phyloP scores from a whole-genome alignment of 148 eudicot species.

The Bassia scoparia region DNA sequence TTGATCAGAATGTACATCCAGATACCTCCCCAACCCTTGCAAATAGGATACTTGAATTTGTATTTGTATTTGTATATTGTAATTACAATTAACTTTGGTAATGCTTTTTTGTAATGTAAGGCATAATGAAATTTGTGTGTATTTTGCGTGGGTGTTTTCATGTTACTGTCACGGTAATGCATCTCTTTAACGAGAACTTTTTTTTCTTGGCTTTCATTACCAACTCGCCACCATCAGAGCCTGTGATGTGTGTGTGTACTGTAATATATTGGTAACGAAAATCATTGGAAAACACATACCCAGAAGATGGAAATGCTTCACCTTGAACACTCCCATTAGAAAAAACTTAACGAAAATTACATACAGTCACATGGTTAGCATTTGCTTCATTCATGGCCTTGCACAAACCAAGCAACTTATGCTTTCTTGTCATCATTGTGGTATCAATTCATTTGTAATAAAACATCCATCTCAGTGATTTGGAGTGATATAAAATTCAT shows the following conservation, averaged over 20 bases:
- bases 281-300: neutral
- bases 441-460: neutral
- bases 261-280: neutral
- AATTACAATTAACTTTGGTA: neutral
- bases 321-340: neutral
- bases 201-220: neutral
- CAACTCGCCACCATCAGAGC: neutral
- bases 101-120: neutral
- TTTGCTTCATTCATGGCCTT: neutral
- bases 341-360: neutral
- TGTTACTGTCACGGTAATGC: neutral
- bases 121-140: neutral
- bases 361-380: neutral
- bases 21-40: constrained; percentile 6
- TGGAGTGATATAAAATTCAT: too few species aligned
- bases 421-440: neutral
- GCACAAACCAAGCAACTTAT: neutral
- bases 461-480: neutral
- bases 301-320: neutral
- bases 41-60: neutral
- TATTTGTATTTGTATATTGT: neutral
- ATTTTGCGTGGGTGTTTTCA: neutral
- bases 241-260: neutral
- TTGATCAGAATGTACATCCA: constrained; percentile 5
- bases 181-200: neutral